phyloP scores from a whole-genome alignment of 2,329 filamentous ascomycete species.

The Colletotrichum magnum region DNA sequence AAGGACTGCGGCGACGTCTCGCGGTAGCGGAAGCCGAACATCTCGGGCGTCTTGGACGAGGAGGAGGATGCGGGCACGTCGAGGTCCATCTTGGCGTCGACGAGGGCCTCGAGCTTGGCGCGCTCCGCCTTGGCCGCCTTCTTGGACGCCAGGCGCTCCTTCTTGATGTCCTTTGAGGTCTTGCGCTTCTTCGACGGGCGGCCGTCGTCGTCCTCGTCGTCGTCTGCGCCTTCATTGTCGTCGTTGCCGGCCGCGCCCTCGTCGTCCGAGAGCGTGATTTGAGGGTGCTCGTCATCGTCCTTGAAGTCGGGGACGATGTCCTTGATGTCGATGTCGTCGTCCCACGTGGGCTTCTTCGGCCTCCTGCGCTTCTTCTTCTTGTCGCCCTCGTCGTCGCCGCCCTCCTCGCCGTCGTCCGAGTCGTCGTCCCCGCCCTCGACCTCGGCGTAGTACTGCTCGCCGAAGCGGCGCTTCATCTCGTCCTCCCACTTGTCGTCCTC shows the following conservation, averaged over 20 bases:
- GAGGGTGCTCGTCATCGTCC: constrained; percentile 69
- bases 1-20: constrained; percentile 93
- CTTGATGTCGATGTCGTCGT: constrained; percentile 97
- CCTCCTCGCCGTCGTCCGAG: constrained; percentile 71
- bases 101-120: constrained; percentile 85
- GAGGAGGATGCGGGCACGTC: constrained; percentile 69
- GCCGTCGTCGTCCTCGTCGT: constrained; percentile 58
- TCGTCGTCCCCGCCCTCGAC: constrained; percentile 77
- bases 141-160: constrained; percentile 71
- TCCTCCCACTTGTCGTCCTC: constrained; percentile 91
- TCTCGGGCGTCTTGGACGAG: constrained; percentile 55
- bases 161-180: constrained; percentile 72
- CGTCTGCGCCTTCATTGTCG: constrained; percentile 53
- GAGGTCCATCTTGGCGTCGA: constrained; percentile 85
- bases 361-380: constrained; percentile 72
- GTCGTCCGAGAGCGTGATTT: constrained; percentile 69
- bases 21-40: constrained; percentile 83
- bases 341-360: constrained; percentile 89
- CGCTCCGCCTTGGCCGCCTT: constrained; percentile 85
- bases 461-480: constrained; percentile 91
- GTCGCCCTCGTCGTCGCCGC: constrained; percentile 61
- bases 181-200: constrained; percentile 70
- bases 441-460: constrained; percentile 89
- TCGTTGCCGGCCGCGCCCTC: constrained; percentile 53
- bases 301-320: constrained; percentile 91